Evolutionary conservation across 176 grass and related monocot genomes (phyloP).

Genomic region (Aegilops speltoides): DNA sequence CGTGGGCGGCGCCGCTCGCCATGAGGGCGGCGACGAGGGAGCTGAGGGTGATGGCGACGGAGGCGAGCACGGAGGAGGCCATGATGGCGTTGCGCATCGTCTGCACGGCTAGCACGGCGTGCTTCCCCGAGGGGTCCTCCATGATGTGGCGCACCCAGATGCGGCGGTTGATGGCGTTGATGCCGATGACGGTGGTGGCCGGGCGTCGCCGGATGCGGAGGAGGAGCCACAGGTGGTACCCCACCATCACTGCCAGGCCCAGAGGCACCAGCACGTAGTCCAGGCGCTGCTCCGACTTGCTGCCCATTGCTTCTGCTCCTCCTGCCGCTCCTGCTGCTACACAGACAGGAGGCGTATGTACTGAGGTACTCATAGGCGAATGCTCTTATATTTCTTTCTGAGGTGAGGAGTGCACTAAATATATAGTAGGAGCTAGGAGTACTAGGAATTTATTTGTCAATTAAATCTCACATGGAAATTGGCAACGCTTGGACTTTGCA

Average conservation of each 20-base stretch:
- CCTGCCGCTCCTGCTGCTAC: too few species aligned
- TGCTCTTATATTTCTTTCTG: too few species aligned
- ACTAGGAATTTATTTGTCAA: too few species aligned
- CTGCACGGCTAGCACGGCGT: slow-evolving; percentile 74
- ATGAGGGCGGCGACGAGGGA: slow-evolving; percentile 71
- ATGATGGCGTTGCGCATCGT: slow-evolving; percentile 94
- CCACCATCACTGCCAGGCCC: slow-evolving; percentile 32
- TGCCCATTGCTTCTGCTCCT: too few species aligned
- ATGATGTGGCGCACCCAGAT: slow-evolving; percentile 84
- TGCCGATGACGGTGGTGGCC: slow-evolving; percentile 68
- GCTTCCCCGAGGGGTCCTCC: slow-evolving; percentile 57
- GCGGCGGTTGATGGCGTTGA: slow-evolving; percentile 86
- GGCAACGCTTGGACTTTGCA: too few species aligned
- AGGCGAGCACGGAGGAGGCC: slow-evolving; percentile 76
- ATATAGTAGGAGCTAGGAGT: too few species aligned
- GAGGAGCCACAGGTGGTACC: slow-evolving; percentile 75
- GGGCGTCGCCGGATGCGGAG: slow-evolving; percentile 48
- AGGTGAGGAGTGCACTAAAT: too few species aligned
- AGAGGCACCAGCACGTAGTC: slow-evolving; percentile 45
- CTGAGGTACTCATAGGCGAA: too few species aligned
- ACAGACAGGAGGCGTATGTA: too few species aligned
- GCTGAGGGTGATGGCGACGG: slow-evolving; percentile 72
- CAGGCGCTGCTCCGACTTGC: not conserved
- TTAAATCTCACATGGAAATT: too few species aligned
- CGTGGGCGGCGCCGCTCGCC: slow-evolving; percentile 18